Evolutionary conservation across 176 grass and related monocot species (phyloP).

Genomic region (Tillandsia fasciculata): DNA sequence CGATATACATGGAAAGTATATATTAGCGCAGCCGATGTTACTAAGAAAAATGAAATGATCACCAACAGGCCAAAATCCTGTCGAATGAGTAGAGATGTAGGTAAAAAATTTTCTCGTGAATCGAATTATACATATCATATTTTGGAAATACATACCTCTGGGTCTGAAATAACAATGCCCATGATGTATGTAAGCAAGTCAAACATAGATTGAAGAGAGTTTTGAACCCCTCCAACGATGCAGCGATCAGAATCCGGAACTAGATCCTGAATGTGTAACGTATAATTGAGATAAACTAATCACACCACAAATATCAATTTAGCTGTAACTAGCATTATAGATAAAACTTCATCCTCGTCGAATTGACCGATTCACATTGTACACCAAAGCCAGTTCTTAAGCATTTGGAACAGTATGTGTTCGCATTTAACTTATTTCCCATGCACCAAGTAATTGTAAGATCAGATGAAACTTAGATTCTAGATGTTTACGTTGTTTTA

Average conservation of each 20-base stretch:
- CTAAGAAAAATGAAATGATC: conserved; percentile 67
- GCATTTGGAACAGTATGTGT: no score
- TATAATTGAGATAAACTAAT: neutral
- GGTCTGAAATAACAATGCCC: conserved; percentile 89
- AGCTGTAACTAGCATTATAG: no score
- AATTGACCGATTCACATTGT: neutral
- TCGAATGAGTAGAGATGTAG: neutral
- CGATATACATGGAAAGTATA: conserved; percentile 66
- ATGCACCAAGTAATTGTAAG: no score
- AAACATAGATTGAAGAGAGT: conserved; percentile 79
- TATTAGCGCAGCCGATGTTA: conserved; percentile 51
- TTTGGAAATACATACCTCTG: conserved; percentile 31
- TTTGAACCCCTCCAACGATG: conserved; percentile 79
- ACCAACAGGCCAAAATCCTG: conserved; percentile 84
- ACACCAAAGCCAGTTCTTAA: neutral
- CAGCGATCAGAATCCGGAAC: conserved; percentile 64
- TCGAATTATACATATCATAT: neutral
- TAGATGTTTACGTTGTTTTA: no score
- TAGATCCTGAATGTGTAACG: conserved; percentile 31
- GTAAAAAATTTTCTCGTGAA: neutral
- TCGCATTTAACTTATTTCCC: no score
- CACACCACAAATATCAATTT: neutral
- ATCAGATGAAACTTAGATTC: no score
- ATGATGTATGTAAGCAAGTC: conserved; percentile 85
- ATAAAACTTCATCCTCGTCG: neutral